Percentiles rank a stretch among this genome's conserved stretches.
phyloP scores from a whole-genome alignment of 345 rosid genomes.

The Ailanthus altissimus region DNA sequence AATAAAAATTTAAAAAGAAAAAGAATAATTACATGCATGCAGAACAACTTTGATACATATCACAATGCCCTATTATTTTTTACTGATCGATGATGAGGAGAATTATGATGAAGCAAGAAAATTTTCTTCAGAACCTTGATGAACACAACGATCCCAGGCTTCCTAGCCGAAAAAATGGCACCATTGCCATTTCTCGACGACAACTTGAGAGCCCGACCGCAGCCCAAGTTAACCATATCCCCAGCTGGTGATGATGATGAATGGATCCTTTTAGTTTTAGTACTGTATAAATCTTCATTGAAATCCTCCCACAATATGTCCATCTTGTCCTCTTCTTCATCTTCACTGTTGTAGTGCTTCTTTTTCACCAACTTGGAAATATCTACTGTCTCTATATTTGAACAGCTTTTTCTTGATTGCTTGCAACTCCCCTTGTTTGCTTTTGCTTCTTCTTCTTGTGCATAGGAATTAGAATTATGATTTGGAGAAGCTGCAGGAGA shows the following conservation, averaged over 20 bases:
- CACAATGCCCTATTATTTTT: background rate
- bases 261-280: background rate
- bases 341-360: background rate
- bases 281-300: constrained; percentile 49
- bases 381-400: constrained; percentile 26
- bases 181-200: constrained; percentile 25
- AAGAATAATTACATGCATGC: background rate
- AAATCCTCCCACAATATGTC: constrained; percentile 91
- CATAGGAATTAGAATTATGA: background rate
- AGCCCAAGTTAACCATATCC: constrained; percentile 29
- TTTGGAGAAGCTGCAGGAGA: constrained; percentile 40
- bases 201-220: constrained; percentile 34
- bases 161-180: constrained; percentile 31
- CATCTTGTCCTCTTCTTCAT: constrained; percentile 56
- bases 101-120: constrained; percentile 50
- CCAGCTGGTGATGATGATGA: constrained; percentile 11
- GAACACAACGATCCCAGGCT: constrained; percentile 43
- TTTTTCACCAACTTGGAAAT: background rate
- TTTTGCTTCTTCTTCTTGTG: constrained; percentile 6
- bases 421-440: background rate
- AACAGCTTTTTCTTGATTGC: constrained; percentile 37
- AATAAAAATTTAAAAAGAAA: background rate
- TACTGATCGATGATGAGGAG: background rate
- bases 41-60: background rate
- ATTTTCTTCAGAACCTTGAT: constrained; percentile 56